These are phyloP conservation scores for Calonectria henricotiae DNA, from an alignment of 2,329 filamentous ascomycete species.

Conservation along the genomic window DNA sequence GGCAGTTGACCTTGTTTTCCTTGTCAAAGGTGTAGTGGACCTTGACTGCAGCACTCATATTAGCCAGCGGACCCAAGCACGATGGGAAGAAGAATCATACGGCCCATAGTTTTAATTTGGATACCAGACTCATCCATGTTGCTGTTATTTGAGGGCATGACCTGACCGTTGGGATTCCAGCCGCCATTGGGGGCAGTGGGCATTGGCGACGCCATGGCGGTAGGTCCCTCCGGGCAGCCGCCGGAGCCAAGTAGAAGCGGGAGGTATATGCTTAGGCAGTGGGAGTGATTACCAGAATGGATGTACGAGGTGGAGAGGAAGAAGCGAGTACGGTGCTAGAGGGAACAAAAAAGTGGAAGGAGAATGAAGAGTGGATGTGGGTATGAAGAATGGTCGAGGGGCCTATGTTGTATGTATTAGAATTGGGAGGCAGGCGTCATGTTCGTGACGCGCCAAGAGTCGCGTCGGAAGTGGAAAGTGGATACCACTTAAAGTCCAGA, in stretches of 20 bases:
- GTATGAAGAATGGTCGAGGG: slow-evolving; percentile 43
- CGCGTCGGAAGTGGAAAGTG: slow-evolving; percentile 55
- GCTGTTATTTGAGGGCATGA: slow-evolving; percentile 52
- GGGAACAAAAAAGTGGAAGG: slow-evolving; percentile 16
- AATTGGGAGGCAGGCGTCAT: slow-evolving; percentile 59
- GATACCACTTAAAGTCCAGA: slow-evolving; percentile 49
- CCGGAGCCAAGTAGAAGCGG: slow-evolving; percentile 39
- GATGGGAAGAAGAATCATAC: slow-evolving; percentile 64
- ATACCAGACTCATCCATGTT: slow-evolving; percentile 66
- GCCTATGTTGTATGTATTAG: slow-evolving; percentile 51
- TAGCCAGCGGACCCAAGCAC: slow-evolving; percentile 40
- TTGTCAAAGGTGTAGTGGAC: slow-evolving; percentile 97
- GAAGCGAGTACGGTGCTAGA: not conserved
- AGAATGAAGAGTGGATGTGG: slow-evolving; percentile 6
- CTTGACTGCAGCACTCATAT: slow-evolving; percentile 77
- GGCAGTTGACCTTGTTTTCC: slow-evolving; percentile 88
- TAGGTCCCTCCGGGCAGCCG: slow-evolving; percentile 48
- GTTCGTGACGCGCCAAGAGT: slow-evolving; percentile 60
- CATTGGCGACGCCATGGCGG: slow-evolving; percentile 61
- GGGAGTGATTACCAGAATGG: slow-evolving; percentile 17
- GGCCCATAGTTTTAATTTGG: slow-evolving; percentile 77
- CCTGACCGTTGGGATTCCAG: slow-evolving; percentile 55
- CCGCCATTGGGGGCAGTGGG: slow-evolving; percentile 55
- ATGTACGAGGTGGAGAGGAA: not conserved
- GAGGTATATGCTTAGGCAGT: slow-evolving; percentile 25